Evolutionary conservation across 169 alveolate genomes (phyloP), one percentile per base, ranked within the genome.

Genomic region (Cryptosporidium sp.): DNA sequence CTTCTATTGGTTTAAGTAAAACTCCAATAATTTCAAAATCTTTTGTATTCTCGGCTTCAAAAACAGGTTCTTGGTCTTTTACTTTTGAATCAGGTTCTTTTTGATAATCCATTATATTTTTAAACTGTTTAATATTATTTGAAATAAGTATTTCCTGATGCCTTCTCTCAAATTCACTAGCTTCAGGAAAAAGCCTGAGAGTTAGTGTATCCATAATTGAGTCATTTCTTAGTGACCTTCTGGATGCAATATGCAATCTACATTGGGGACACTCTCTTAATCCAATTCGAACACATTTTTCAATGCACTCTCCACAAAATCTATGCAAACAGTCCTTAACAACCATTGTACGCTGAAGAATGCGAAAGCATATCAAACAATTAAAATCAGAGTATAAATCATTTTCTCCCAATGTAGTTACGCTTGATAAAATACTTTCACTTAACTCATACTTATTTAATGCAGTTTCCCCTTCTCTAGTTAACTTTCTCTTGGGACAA

Each of bases 231-330:
- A 93, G 85, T 37, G 80, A 60, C 33, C 96, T 91, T 44, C 94
- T 85, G 12, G 96, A 92, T 21, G 96, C 93, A n/a, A 94, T 92
- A 48, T 93, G 95, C 26, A 75, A 39, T 33, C 96, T 85, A 68
- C 96, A 94, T 84, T 92, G 95, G 10, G 97, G 97, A 53, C 97
- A 93, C 67, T 92, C 97, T 23, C 92, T 92, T 23, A 72, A 39
- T 21, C 96, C 96, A 14, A 91, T 92, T 31, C 97, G 73, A 8
- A 94, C 94, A 75, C 96, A 92, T 85, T 94, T 92, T 75, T 93
- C 96, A 48, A 94, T 94, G 73, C 97, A 94, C 44, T 85, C 92
- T 37, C 95, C 92, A 65, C 96, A 94, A 85, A 94, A 94, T 29
- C 96, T 91, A 37, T 94, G 97, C 37, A 94, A 85, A 69, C 97